Conservation (phyloP, 192 early-diverging fungal genomes). For the Obelidium mucronatum region DNA sequence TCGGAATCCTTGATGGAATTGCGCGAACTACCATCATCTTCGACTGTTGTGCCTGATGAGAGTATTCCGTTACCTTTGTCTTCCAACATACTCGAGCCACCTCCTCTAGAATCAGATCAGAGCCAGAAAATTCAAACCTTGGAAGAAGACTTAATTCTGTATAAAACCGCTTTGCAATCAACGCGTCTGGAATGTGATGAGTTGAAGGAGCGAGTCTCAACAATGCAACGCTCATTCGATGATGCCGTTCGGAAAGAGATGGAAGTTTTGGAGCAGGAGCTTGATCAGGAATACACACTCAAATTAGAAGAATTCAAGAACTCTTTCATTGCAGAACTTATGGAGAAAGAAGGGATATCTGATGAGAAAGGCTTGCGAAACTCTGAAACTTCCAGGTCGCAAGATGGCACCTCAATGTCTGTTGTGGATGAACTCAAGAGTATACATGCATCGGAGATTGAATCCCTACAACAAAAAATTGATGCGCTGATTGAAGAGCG, state of each 20-base stretch:
- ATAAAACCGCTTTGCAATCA: not conserved
- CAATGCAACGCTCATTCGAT: slow-evolving; percentile 19
- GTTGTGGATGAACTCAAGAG: not conserved
- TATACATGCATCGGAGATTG: not conserved
- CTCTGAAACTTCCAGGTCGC: not conserved
- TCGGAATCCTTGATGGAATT: not conserved
- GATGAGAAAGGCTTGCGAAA: not conserved
- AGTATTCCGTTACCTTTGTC: not conserved
- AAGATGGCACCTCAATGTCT: not conserved
- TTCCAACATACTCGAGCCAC: not conserved
- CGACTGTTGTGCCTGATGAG: not conserved
- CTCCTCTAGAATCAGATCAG: not conserved
- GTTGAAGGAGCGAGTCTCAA: not conserved
- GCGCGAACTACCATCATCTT: not conserved
- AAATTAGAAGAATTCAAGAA: not conserved
- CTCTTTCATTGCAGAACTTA: not conserved
- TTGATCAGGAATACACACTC: not conserved
- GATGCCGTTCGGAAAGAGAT: slow-evolving; percentile 4
- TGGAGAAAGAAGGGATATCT: not conserved
- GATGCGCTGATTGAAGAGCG: not conserved
- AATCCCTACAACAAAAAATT: too few species aligned
- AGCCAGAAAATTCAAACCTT: not conserved
- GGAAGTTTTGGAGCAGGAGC: not conserved
- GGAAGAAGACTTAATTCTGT: not conserved
- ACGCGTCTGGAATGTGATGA: not conserved